Evolutionary conservation across 768 basidiomycete genomes (phyloP).

Genomic region (Mycena rebaudengoi): DNA sequence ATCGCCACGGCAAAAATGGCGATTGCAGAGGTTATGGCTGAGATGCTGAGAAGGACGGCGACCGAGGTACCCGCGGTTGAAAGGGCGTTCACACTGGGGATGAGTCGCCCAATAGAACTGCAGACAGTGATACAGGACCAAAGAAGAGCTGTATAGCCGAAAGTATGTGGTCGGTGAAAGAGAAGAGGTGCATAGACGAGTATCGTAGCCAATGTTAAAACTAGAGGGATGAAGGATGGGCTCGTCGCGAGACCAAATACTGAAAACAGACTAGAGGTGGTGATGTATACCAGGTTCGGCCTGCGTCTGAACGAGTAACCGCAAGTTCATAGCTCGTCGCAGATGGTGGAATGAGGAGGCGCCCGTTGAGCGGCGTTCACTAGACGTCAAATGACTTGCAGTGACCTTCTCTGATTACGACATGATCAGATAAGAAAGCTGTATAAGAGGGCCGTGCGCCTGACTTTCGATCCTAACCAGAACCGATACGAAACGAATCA

Average conservation of each 20-base stretch:
- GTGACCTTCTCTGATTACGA: too few species aligned
- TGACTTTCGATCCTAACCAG: too few species aligned
- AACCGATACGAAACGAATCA: too few species aligned
- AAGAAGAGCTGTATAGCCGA: conserved; percentile 39
- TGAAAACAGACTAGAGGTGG: conserved; percentile 30
- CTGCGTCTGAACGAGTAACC: conserved; percentile 32
- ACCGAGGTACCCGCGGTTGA: conserved; percentile 61
- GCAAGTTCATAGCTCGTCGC: conserved; percentile 8
- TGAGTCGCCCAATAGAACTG: conserved; percentile 49
- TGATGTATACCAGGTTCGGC: conserved; percentile 38
- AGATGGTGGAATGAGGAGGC: too few species aligned
- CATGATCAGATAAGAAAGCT: too few species aligned
- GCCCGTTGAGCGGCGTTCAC: too few species aligned
- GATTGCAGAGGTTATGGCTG: conserved; percentile 52
- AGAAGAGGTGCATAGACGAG: conserved; percentile 48
- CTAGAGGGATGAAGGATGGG: conserved; percentile 33
- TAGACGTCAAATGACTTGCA: too few species aligned
- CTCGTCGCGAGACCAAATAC: conserved; percentile 35
- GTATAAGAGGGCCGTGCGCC: too few species aligned
- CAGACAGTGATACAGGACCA: conserved; percentile 49
- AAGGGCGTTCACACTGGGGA: conserved; percentile 60
- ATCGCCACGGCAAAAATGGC: conserved; percentile 50
- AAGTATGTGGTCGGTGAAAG: conserved; percentile 35
- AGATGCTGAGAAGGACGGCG: conserved; percentile 51
- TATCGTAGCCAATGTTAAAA: conserved; percentile 41